A percentile compares a stretch with the other conserved stretches of the same genome.
phyloP scores from a whole-genome alignment of 2,329 filamentous ascomycete genomes.

The Monascus ruber region DNA sequence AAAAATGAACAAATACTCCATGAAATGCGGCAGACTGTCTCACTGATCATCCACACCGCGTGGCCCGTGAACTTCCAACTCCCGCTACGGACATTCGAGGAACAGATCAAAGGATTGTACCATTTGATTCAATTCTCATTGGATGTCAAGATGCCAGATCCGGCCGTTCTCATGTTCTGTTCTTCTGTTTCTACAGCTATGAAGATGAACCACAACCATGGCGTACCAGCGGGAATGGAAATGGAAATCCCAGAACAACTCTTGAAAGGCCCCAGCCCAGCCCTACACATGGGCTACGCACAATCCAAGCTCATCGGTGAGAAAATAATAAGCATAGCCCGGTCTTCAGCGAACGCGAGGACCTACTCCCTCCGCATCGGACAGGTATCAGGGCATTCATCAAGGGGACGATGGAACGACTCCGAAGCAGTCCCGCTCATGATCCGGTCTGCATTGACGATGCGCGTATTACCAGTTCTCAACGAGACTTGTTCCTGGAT shows the following conservation, averaged over 20 bases:
- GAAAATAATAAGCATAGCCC: conserved; percentile 17
- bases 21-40: conserved; percentile 29
- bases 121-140: conserved; percentile 38
- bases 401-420: conserved; percentile 24
- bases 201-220: not conserved
- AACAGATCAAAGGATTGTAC: conserved; percentile 34
- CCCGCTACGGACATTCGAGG: conserved; percentile 36
- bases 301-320: conserved; percentile 23
- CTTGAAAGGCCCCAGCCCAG: conserved; percentile 4
- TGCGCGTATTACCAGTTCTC: conserved; percentile 15
- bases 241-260: conserved; percentile 9
- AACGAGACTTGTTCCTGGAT: conserved; percentile 19
- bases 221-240: not conserved
- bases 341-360: conserved; percentile 11
- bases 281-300: conserved; percentile 20
- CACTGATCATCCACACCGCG: conserved; percentile 41
- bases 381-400: conserved; percentile 23
- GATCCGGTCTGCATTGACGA: conserved; percentile 18
- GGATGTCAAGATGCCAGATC: conserved; percentile 16
- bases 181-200: conserved; percentile 38
- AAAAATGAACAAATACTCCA: conserved; percentile 18
- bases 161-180: conserved; percentile 37
- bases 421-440: conserved; percentile 21
- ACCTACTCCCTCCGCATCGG: conserved; percentile 23
- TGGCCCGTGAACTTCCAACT: conserved; percentile 48